These are phyloP conservation scores for Diplocarpon mali DNA, from an alignment of 2,329 filamentous ascomycete species.

Conservation along the genomic window DNA sequence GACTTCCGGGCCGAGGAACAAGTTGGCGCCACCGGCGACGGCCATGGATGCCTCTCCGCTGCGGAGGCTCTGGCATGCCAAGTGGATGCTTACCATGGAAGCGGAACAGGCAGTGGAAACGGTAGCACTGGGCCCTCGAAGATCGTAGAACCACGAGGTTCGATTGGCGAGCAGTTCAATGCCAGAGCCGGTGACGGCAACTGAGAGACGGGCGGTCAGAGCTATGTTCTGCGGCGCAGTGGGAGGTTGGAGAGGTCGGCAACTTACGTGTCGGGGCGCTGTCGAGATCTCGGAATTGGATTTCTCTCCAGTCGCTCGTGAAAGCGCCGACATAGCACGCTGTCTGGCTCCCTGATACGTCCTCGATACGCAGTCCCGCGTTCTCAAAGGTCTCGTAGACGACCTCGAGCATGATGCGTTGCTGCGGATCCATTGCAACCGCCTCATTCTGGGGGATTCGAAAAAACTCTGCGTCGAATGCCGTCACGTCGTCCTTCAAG, in stretches of 20 bases:
- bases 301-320: not conserved
- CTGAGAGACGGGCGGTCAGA: too few relatives aligned
- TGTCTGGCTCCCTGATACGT: conserved; percentile 1
- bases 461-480: conserved; percentile 2
- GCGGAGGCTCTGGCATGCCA: conserved; percentile 39
- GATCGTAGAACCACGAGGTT: conserved; percentile 3
- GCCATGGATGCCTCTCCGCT: conserved; percentile 33
- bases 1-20: conserved; percentile 2
- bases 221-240: too few relatives aligned
- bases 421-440: not conserved
- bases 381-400: conserved; percentile 1
- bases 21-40: conserved; percentile 28
- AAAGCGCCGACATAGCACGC: not conserved
- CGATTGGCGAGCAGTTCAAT: not conserved
- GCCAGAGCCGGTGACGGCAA: not conserved
- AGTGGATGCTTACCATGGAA: conserved; percentile 42
- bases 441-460: not conserved
- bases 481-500: not conserved
- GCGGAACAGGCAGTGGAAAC: conserved; percentile 22
- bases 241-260: too few relatives aligned
- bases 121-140: conserved; percentile 1
- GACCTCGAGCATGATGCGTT: conserved; percentile 1
- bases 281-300: not conserved
- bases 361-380: not conserved
- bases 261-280: too few relatives aligned